Base-by-base conservation (phyloP, 2,329 filamentous ascomycete genomes). In the Botrytis deweyae region DNA sequence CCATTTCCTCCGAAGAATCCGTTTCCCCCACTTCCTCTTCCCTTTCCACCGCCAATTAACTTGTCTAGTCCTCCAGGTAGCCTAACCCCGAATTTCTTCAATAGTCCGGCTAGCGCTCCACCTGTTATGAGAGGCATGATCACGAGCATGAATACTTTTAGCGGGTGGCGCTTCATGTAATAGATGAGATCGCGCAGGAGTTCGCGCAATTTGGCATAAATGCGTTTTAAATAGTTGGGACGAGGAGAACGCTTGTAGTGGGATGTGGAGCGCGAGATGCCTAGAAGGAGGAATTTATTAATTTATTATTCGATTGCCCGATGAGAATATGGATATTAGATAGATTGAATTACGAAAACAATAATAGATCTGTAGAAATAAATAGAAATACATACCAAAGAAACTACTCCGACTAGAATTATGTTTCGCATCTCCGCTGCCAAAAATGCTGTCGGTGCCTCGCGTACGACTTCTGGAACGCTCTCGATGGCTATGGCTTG, bases 121-220 rank as follows among this genome's bases (percentile, higher is more conserved):
- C 93, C 93, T 1, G 92, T 94, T 79, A 98, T 85, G 74, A 98
- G 87, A 16, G 95, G 95, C 88, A 98, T 90, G 79, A 98, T 88
- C 76, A 97, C 91, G 76, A 94, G 88, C 86, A 93, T 87, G 85
- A 98, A 93, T 66, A 97, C 93, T 84, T 97, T 97, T 81, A 94
- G 84, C 0, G 95, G 95, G 84, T 98, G 92, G 55, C 90, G 88
- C 81, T 93, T 92, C 79, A 93, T 92, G 84, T 95, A 97, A 81
- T 91, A 89, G 81, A 92, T 86, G 14, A 98, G 89, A 81, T 97
- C 91, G 80, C 92, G 92, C 73, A 97, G 84, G 76, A 97, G 88
- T 62, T 92, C 90, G 81, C 91, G 92, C 75, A 98, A 88, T 79
- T 93, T 91, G 82, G 89, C 88, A 82, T 93, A 87, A 65, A 94